Base-by-base conservation (phyloP, 2,329 filamentous ascomycete genomes). In the Blastomyces gilchristii region DNA sequence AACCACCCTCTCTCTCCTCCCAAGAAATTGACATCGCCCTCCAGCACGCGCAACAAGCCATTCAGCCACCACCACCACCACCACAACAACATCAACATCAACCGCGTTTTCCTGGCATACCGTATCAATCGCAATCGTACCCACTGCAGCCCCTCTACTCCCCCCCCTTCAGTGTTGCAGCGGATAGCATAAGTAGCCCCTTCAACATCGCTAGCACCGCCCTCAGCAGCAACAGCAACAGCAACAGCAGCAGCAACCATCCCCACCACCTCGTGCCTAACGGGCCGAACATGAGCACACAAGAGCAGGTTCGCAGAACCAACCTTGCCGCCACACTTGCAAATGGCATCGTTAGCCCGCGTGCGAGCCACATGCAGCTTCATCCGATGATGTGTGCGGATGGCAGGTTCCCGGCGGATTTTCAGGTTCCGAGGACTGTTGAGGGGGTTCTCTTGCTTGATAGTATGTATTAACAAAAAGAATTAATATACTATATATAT, bases 371-470 rank as follows among this genome's bases (percentile, higher is more conserved):
- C 58, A 63, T 64, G 25, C 61, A 67, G 53, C 63, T 71, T n/a
- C 65, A 68, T 64, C 69, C 69, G 3, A 67, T 68, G 63, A 67
- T 69, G 67, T 66, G 67, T 58, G 56, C 61, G 2, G 65, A 69
- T 62, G 69, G 69, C 31, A 64, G 64, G n/a, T 69, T 67, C 56
- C 69, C 69, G 8, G 56, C 60, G 11, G 69, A 70, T 58, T 69
- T 70, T 57, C 60, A 61, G 18, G 61, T 61, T 9, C 68, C 69
- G 8, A 68, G 65, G 50, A 69, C 68, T 43, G 60, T 70, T 3
- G 68, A 68, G 52, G 60, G 59, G 41, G 62, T 71, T 47, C 65
- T 62, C 45, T 41, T 68, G n/a, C 50, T 70, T 52, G 69, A 70
- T 49, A 67, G 69, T 71, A 63, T 62, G 66, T 63, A 34, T 34